Evolutionary conservation across 1,139 yeast species (phyloP).

Genomic region (Diutina rugosa): DNA sequence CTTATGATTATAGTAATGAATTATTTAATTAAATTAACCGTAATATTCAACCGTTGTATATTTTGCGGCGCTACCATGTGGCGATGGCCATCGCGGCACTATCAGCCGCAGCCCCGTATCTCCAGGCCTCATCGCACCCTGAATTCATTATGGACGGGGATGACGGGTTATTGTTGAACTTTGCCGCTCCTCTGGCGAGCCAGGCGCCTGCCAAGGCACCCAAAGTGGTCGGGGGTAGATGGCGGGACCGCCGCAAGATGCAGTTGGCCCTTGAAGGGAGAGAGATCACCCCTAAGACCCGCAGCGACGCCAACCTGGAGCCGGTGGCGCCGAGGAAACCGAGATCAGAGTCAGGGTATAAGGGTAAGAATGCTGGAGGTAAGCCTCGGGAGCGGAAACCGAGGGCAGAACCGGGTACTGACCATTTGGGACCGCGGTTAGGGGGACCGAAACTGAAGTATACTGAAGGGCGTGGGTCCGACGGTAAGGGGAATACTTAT

Average conservation of each 20-base stretch:
- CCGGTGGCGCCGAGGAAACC: background rate
- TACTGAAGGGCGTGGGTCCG: background rate
- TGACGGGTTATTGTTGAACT: conserved; percentile 1
- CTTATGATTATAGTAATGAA: background rate
- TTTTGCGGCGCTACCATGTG: background rate
- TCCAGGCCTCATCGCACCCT: background rate
- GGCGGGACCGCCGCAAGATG: background rate
- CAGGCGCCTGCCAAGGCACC: background rate
- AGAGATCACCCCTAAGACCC: background rate
- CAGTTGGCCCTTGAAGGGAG: conserved; percentile 1
- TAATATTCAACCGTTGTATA: no score
- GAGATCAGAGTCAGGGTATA: background rate
- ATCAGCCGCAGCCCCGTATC: background rate
- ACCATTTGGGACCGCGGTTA: background rate
- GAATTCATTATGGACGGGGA: background rate
- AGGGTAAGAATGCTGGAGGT: background rate
- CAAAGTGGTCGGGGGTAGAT: background rate
- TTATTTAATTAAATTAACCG: no score
- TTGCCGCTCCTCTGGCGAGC: background rate
- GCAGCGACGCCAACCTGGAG: background rate
- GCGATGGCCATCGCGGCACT: background rate
- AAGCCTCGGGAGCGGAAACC: background rate
- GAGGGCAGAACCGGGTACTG: background rate
- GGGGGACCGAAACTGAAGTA: conserved; percentile 1
- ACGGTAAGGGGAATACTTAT: conserved; percentile 18